phyloP scores from a whole-genome alignment of 805 yeast species.

The Candida silvatica region DNA sequence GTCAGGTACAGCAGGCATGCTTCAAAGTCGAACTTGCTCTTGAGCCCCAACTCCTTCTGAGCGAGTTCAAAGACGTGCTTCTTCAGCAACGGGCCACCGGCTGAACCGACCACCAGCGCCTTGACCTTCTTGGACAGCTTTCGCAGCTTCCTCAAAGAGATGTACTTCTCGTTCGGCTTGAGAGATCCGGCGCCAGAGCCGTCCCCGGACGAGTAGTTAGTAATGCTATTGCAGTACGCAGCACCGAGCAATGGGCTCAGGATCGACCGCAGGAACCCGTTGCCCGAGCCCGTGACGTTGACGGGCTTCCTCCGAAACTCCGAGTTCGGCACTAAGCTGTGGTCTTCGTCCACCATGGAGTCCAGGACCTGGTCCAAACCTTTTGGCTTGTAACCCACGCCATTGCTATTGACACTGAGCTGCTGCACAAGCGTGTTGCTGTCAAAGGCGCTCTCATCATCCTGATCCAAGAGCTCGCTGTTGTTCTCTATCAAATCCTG shows the following conservation, averaged over 20 bases:
- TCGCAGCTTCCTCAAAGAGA: conserved; percentile 11
- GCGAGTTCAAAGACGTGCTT: conserved; percentile 9
- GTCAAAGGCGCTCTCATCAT: conserved; percentile 16
- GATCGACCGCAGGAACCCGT: conserved; percentile 8
- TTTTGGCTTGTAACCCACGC: conserved; percentile 12
- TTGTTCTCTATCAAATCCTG: conserved; percentile 14
- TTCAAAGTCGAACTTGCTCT: conserved; percentile 12
- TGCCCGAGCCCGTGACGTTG: conserved; percentile 1
- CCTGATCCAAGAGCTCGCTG: conserved; percentile 19
- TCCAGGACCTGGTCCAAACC: conserved; percentile 19
- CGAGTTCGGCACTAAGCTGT: conserved; percentile 15
- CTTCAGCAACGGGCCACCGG: conserved; percentile 8
- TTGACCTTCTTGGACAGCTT: conserved; percentile 7
- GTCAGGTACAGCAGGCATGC: conserved; percentile 16
- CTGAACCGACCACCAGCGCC: conserved; percentile 1
- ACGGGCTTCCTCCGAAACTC: conserved; percentile 6
- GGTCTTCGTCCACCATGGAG: conserved; percentile 14
- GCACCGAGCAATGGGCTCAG: conserved; percentile 1
- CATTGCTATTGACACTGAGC: conserved; percentile 7
- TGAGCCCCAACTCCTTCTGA: conserved; percentile 2
- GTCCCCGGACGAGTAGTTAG: conserved; percentile 7
- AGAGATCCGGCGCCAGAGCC: conserved; percentile 6
- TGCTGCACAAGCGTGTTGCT: conserved; percentile 9
- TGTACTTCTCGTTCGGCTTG: conserved; percentile 11
- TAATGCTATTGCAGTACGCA: conserved; percentile 4